phyloP scores from a whole-genome alignment of 2,329 filamentous ascomycete species.

The Pestalotiopsis sp. region DNA sequence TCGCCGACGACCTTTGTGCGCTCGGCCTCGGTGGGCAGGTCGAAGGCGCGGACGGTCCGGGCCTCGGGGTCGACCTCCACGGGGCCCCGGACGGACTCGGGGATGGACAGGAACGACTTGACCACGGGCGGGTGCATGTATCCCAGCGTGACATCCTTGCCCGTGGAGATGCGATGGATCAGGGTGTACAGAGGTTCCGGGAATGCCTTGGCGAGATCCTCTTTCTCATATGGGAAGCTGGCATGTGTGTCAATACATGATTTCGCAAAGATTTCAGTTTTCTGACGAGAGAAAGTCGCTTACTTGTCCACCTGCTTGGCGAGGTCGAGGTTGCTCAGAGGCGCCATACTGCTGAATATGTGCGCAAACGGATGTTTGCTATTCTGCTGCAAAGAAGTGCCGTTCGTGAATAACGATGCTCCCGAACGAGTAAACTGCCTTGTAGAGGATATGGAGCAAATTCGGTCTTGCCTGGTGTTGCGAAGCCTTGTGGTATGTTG shows the following conservation, averaged over 20 bases:
- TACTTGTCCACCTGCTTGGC: constrained; percentile 58
- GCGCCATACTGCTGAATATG: constrained; percentile 11
- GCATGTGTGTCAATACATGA: constrained; percentile 1
- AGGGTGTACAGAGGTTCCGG: constrained; percentile 68
- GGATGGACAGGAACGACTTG: constrained; percentile 48
- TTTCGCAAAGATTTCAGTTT: not conserved
- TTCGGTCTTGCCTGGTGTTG: not conserved
- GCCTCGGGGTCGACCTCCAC: constrained; percentile 62
- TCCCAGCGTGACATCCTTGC: constrained; percentile 47
- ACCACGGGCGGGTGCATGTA: constrained; percentile 58
- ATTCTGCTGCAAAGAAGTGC: not conserved
- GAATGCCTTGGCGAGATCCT: constrained; percentile 52
- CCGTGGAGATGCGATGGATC: constrained; percentile 29
- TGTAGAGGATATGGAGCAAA: not conserved
- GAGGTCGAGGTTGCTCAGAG: constrained; percentile 51
- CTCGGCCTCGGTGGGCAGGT: constrained; percentile 59
- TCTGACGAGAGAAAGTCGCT: constrained; percentile 27
- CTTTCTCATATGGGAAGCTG: constrained; percentile 78
- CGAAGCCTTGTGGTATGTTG: not conserved
- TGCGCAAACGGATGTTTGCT: not conserved
- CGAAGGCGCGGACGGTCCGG: constrained; percentile 67
- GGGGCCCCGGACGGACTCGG: constrained; percentile 54
- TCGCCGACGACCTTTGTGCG: constrained; percentile 60
- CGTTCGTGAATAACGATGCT: not conserved
- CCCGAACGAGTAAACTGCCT: not conserved